Base-by-base conservation (phyloP, 805 yeast species). In the Spathaspora hagerdaliae region DNA sequence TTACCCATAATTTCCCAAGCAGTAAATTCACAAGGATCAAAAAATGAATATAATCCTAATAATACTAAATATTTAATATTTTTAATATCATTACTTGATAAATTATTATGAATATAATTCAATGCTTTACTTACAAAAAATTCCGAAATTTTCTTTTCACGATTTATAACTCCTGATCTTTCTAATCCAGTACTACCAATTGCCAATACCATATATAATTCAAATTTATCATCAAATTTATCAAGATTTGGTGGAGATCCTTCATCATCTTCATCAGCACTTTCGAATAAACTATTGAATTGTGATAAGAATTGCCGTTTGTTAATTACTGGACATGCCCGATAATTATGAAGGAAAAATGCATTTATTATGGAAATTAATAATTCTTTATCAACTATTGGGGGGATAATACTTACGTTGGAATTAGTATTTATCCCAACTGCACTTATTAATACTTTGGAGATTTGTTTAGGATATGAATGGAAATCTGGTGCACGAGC, bases 1-100 rank as follows among this genome's bases (percentile, higher is more conserved):
- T 75, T 54, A 1, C 83, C 81, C 44, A 74, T 71, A 19, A 78
- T 64, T 34, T 76, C 73, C 83, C 82, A 78, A 1, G 81, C 67
- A 24, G 75, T 67, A 9, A 72, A 64, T 3, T 79, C 79, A 35
- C 69, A 58, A 9, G 75, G 73, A 49, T 77, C 80, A 53, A 75
- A 77, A 42, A 74, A 73, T 0, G 82, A 74, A 52, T 75, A 76
- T 27, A 78, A 64, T 9, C 78, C 79, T 13, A 78, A 57, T 5
- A 78, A 55, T 27, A 77, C 43, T 36, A 77, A 51, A 42, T 74
- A 64, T 47, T 64, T 66, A 1, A 77, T 42, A 1, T 77, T 69
- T 15, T 65, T 70, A 6, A 66, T 46, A 49, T 70, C 69, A 45
- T 73, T 74, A 39, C 63, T 59, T 1, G 65, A 56, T 36, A 77